Base-by-base conservation (phyloP, 2,329 filamentous ascomycete species). In the Nigrospora oryzae region DNA sequence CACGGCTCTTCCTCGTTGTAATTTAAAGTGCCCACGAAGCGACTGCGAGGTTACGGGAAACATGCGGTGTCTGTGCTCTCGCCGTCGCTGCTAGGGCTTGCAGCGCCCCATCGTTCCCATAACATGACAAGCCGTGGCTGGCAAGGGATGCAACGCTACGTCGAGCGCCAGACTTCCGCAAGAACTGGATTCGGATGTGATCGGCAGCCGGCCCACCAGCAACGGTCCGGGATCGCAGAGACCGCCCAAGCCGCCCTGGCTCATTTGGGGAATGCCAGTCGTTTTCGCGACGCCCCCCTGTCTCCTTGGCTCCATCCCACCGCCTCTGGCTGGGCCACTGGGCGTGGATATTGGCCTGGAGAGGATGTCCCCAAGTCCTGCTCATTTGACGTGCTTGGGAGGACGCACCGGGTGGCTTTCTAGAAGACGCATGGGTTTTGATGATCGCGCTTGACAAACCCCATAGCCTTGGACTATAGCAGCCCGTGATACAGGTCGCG, bases 201-300 rank as follows among this genome's bases (percentile, higher is more conserved):
- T 61, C 58, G 48, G 42, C 57, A 43, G 38, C 37, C 45, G 49
- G 40, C 43, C 53, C 51, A 49, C 54, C 55, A 51, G 50, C 51
- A 60, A 55, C 48, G 43, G 46, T 40, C 42, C 53, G 51, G 53
- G 48, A 51, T 50, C 43, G 43, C 36, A 39, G 44, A 32, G 14
- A 32, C 43, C 32, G 32, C 19, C 28, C 36, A 46, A 33, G 28
- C 35, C 45, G 36, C 36, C 32, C 38, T 31, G 32, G 38, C 45
- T 44, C 50, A 48, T 56, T 57, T 61, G 54, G 58, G 60, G 61
- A 56, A 59, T 54, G 58, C 60, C 46, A 53, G 57, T 57, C 49
- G 53, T 51, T 53, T 56, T 55, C 64, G 63, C 63, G 56, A 64
- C 62, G 54, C 2, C 38, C 61, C 62, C 62, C 46, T 47, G 62